Conservation (phyloP, 345 rosid genomes). For the Gossypium longicalyx region DNA sequence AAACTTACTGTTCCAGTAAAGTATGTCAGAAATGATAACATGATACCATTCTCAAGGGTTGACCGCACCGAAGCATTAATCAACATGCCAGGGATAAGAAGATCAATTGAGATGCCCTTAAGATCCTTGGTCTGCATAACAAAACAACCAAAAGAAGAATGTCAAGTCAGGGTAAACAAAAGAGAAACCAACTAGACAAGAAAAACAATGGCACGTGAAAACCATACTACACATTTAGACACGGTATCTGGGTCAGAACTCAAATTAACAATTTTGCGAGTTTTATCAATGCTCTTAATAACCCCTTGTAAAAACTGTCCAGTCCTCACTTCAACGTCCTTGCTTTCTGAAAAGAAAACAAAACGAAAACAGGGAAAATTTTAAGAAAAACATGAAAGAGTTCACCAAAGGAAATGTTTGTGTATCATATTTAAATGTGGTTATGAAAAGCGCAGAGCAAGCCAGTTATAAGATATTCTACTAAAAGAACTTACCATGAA, state of each 20-base stretch:
- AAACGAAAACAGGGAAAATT: not conserved
- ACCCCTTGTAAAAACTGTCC: constrained; percentile 83
- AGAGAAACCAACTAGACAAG: constrained; percentile 1
- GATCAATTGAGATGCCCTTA: constrained; percentile 88
- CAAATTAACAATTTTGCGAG: constrained; percentile 64
- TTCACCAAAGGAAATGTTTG: not conserved
- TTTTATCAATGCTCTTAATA: constrained; percentile 66
- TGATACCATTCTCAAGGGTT: constrained; percentile 82
- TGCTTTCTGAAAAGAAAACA: constrained; percentile 32
- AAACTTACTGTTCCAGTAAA: constrained; percentile 92
- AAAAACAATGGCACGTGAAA: constrained; percentile 7
- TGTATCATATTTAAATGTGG: not conserved
- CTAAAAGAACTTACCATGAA: not conserved
- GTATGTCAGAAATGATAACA: constrained; percentile 82
- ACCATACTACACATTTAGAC: constrained; percentile 72
- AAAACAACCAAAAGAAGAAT: constrained; percentile 12
- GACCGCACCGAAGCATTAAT: constrained; percentile 81
- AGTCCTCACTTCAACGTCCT: constrained; percentile 37
- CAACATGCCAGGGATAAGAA: constrained; percentile 95
- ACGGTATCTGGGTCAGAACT: constrained; percentile 62
- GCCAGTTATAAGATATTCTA: not conserved
- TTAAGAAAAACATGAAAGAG: not conserved
- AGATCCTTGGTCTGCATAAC: constrained; percentile 73
- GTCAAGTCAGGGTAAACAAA: not conserved
- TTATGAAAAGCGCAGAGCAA: not conserved